These are phyloP conservation scores for Roridomyces roridus DNA, from an alignment of 768 basidiomycete genomes.

Conservation along the genomic window DNA sequence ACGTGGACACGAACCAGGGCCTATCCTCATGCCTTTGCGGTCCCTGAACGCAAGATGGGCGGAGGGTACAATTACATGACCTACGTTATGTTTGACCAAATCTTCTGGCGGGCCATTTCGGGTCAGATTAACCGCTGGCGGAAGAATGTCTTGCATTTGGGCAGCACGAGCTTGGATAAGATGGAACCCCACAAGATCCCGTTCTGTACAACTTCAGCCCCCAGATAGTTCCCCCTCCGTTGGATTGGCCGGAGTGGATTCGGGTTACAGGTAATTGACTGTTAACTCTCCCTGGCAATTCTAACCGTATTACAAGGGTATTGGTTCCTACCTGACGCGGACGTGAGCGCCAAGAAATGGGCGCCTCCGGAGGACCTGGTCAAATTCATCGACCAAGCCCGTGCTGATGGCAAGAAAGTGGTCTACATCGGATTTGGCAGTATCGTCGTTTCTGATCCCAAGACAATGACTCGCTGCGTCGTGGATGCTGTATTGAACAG, in stretches of 20 bases:
- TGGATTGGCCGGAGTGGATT: slow-evolving; percentile 99
- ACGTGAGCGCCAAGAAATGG: slow-evolving; percentile 91
- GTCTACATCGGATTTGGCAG: slow-evolving; percentile 99
- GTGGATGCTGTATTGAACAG: slow-evolving; percentile 87
- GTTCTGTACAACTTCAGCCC: slow-evolving; percentile 98
- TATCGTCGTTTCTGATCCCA: slow-evolving; percentile 95
- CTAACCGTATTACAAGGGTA: slow-evolving; percentile 63
- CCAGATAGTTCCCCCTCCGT: slow-evolving; percentile 84
- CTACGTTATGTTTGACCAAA: slow-evolving; percentile 97
- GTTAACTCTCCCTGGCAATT: background rate
- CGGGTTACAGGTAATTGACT: slow-evolving; percentile 73
- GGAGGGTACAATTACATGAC: slow-evolving; percentile 99
- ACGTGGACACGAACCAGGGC: slow-evolving; percentile 95
- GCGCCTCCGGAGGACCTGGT: slow-evolving; percentile 80
- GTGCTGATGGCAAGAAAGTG: slow-evolving; percentile 79
- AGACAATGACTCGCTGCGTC: slow-evolving; percentile 89
- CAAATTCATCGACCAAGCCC: slow-evolving; percentile 83
- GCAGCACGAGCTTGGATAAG: slow-evolving; percentile 87
- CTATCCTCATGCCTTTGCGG: slow-evolving; percentile 98
- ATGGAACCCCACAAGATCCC: slow-evolving; percentile 98
- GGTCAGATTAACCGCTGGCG: slow-evolving; percentile 97
- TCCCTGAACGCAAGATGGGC: slow-evolving; percentile 97
- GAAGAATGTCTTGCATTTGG: slow-evolving; percentile 73
- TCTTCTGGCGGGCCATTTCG: slow-evolving; percentile 95
- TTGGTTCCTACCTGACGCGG: slow-evolving; percentile 96